Evolutionary conservation across 306 rosid species (phyloP), one percentile per base, ranked within the genome.

Genomic region (Echinosophora koreensis): DNA sequence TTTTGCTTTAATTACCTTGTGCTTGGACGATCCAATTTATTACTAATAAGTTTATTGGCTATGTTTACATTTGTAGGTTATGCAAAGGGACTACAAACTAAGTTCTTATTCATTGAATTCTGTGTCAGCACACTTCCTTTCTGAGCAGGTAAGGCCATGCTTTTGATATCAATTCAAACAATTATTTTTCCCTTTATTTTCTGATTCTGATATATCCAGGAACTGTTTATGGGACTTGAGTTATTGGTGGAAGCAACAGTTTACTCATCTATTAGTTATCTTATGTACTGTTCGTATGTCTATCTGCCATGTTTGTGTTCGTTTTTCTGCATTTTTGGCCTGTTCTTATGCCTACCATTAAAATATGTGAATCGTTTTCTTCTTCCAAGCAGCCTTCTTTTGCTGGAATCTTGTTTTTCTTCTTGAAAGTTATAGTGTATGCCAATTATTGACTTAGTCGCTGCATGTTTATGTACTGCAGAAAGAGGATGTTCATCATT

Each of bases 401-500:
- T 83, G 52, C 73, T 73, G 66, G 82, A 64, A 52, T 41, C 41
- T 57, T 60, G 9, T 55, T 38, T 50, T 73, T 60, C 47, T 73
- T 46, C 41, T 58, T 13, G 13, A 14, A 67, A 65, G n/a, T 80
- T 75, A 61, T 67, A 6, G 55, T 58, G 56, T 42, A 56, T 47
- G 30, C 52, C 37, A 56, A 22, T 58, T 61, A 65, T 84, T 74
- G 61, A 66, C 79, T 13, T 79, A 34, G 28, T 81, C 79, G 80
- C 73, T 56, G 41, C 66, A 55, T 65, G 60, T 66, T 69, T 37
- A 60, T 69, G 22, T 42, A 37, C 34, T 79, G 84, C 97, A 95
- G 98, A 95, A 95, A 84, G 98, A 95, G 85, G 97, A 95, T 80
- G 97, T 95, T 54, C 98, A 95, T 86, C 97, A 92, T 84, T 95